phyloP scores from a whole-genome alignment of 2,329 filamentous ascomycete species.

The Mycogone perniciosa region DNA sequence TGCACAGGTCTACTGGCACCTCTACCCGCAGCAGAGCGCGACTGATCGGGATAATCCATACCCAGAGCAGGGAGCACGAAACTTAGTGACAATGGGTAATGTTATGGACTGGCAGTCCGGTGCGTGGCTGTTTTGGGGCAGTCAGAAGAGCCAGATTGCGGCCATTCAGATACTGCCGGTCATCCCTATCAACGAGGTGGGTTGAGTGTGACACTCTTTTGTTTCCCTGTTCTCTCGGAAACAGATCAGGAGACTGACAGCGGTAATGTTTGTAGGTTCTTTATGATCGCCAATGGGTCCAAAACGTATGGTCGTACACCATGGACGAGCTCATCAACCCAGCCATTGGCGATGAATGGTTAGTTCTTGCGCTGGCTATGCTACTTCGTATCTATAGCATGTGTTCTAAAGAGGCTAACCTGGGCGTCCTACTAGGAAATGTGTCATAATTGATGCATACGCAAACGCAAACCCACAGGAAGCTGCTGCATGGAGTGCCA shows the following conservation, averaged over 20 bases:
- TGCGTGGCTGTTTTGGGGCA: conserved; percentile 17
- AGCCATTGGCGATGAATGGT: conserved; percentile 18
- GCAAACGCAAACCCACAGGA: conserved; percentile 19
- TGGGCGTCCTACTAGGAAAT: conserved; percentile 13
- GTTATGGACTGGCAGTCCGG: conserved; percentile 20
- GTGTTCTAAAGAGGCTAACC: background rate
- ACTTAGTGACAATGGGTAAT: conserved; percentile 18
- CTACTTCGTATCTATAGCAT: background rate
- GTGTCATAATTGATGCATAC: conserved; percentile 19
- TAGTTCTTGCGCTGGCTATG: background rate
- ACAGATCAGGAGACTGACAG: background rate
- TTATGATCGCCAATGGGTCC: conserved; percentile 18
- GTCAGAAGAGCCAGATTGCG: conserved; percentile 12
- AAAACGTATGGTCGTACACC: conserved; percentile 20
- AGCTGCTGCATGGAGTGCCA: conserved; percentile 18
- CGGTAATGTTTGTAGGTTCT: conserved; percentile 11
- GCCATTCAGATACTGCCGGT: conserved; percentile 13
- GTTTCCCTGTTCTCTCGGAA: background rate
- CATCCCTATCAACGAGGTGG: conserved; percentile 12
- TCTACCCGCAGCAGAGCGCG: conserved; percentile 15
- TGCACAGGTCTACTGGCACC: conserved; percentile 20
- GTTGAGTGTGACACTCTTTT: background rate
- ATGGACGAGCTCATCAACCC: conserved; percentile 18
- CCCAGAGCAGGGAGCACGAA: conserved; percentile 17
- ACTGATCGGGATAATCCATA: conserved; percentile 19